phyloP scores from a whole-genome alignment of 164 flowering plant species.

The Akebia trifoliata region DNA sequence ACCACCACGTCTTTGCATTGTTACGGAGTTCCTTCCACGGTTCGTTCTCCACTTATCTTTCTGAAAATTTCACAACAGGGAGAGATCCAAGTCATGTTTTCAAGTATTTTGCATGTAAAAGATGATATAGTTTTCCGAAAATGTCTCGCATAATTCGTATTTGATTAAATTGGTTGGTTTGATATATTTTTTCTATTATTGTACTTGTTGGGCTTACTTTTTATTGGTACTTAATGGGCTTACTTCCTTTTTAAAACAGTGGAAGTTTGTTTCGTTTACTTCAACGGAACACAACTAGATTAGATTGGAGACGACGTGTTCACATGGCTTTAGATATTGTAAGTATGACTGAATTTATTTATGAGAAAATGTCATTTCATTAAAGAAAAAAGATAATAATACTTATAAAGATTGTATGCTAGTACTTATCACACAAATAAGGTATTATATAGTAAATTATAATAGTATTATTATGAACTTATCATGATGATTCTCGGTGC shows the following conservation, averaged over 20 bases:
- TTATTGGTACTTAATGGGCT: too few relatives aligned
- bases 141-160: constrained; percentile 2
- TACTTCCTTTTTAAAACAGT: constrained; percentile 39
- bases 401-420: too few relatives aligned
- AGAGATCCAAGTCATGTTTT: too few relatives aligned
- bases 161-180: not conserved
- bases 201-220: too few relatives aligned
- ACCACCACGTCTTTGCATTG: constrained; percentile 87
- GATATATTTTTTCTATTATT: not conserved
- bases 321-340: constrained; percentile 95
- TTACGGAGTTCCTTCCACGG: constrained; percentile 99
- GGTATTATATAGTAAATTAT: too few relatives aligned
- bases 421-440: too few relatives aligned
- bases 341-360: constrained; percentile 31
- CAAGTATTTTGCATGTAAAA: not conserved
- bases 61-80: too few relatives aligned
- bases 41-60: constrained; percentile 23
- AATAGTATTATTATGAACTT: too few relatives aligned
- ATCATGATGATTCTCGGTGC: too few relatives aligned
- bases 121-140: not conserved
- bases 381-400: not conserved
- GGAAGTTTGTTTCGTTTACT: constrained; percentile 90
- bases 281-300: constrained; percentile 56
- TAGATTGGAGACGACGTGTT: constrained; percentile 86
- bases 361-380: not conserved